These are phyloP conservation scores for Breynia disticha DNA, from an alignment of 441 rosid genomes.

Conservation along the genomic window DNA sequence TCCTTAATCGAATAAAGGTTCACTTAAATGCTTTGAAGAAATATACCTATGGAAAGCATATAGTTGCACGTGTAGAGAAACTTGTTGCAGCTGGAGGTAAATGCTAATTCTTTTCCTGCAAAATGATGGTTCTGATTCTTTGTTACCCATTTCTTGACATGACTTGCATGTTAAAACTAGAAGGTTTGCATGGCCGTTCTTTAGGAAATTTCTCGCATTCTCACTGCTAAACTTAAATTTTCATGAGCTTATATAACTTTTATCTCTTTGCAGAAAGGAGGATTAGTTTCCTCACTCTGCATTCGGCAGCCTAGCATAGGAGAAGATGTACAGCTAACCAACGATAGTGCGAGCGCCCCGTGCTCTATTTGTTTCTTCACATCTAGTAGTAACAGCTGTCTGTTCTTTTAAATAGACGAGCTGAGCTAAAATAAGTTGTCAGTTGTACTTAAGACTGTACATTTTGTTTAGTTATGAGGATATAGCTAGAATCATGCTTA, in stretches of 20 bases:
- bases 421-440: constrained; percentile 26
- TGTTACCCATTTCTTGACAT: not conserved
- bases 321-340: constrained; percentile 62
- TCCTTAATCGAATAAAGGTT: constrained; percentile 64
- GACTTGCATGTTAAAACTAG: too few species aligned
- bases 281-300: constrained; percentile 50
- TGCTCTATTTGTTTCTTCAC: constrained; percentile 16
- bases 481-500: constrained; percentile 38
- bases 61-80: constrained; percentile 77
- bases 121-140: too few species aligned
- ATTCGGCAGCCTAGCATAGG: constrained; percentile 33
- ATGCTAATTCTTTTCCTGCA: not conserved
- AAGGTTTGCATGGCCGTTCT: too few species aligned
- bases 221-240: too few species aligned
- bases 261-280: constrained; percentile 48
- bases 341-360: constrained; percentile 34
- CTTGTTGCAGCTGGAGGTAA: constrained; percentile 79
- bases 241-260: constrained; percentile 9
- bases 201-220: too few species aligned
- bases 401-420: constrained; percentile 29
- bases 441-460: constrained; percentile 48
- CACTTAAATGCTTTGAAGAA: constrained; percentile 70
- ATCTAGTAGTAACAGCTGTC: constrained; percentile 23
- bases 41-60: constrained; percentile 77
- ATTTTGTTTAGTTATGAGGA: constrained; percentile 37